Base-by-base conservation (phyloP, 352 stramenopile species). In the Phytopythium vexans region DNA sequence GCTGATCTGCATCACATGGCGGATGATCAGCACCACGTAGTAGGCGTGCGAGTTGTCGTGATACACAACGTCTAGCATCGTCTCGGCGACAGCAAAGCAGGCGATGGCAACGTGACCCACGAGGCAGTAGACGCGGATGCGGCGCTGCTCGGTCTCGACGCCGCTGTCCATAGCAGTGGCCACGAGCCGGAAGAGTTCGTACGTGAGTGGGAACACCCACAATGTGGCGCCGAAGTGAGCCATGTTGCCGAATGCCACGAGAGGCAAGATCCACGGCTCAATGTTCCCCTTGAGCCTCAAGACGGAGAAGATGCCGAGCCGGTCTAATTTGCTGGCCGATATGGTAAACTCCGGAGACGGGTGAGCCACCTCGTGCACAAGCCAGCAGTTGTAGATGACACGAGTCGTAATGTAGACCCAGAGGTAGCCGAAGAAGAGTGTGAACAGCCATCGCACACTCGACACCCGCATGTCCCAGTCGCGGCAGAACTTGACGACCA, bases 181-280 rank as follows among this genome's bases (percentile, higher is more conserved):
- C 1, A 70, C 64, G n/a, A 82, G 62, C 10, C 45, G 56, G 14
- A 64, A 71, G 15, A 84, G 65, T 32, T 80, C 62, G 33, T 51
- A 59, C 12, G 66, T 80, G 60, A 77, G 76, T 0, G 63, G 64
- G 16, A 79, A 61, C 53, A 80, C 74, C 71, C 66, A 77, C 5
- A 81, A 50, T 12, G 69, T 74, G 42, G 54, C 62, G 31, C 53
- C 68, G 31, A 78, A 60, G 21, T 77, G 56, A 8, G 66, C 62
- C n/a, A 68, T 68, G 58, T 77, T 61, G n/a, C 66, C 69, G 14
- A 75, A 46, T 10, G 74, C 66, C 4, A 68, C 43, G 1, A 74
- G 64, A 52, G 65, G 64, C n/a, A 59, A 70, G 15, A 76, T 52
- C 56, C 62, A 62, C 11, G 59, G 66, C 3, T 57, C 66, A 38